These are phyloP conservation scores for Trichosporon sp. DNA, from an alignment of 1,284 basidiomycete species.

Conservation along the genomic window DNA sequence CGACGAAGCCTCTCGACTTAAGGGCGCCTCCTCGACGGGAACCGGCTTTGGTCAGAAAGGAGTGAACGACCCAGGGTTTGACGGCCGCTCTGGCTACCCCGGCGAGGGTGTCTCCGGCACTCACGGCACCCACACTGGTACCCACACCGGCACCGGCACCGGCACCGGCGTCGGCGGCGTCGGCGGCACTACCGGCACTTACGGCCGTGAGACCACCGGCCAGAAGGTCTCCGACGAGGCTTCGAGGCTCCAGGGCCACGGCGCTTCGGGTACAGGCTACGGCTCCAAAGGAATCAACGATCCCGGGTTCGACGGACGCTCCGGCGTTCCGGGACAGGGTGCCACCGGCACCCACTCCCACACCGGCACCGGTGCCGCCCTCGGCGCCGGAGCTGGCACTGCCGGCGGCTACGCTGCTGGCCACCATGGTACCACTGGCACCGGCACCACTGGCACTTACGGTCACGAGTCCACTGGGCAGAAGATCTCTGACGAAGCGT, in stretches of 20 bases:
- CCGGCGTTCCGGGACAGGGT: slow-evolving; percentile 5
- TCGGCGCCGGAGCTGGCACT: background rate
- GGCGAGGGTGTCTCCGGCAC: background rate
- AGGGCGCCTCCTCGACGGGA: background rate
- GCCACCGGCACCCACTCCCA: background rate
- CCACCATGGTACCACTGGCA: background rate
- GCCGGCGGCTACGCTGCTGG: background rate
- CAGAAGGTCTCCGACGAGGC: slow-evolving; percentile 15
- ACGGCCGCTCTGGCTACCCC: background rate
- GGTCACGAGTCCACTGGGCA: background rate
- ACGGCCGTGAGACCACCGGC: background rate
- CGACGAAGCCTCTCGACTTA: background rate
- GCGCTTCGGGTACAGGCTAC: background rate
- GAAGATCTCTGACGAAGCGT: slow-evolving; percentile 11
- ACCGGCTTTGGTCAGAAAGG: slow-evolving; percentile 13
- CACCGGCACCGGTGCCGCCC: background rate
- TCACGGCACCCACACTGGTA: background rate
- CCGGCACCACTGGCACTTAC: background rate
- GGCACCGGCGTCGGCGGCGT: background rate
- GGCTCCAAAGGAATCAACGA: slow-evolving; percentile 1
- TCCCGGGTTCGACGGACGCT: slow-evolving; percentile 5
- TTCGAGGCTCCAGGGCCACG: background rate
- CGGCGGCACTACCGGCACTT: background rate
- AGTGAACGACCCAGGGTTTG: background rate
- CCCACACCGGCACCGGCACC: background rate